A percentile compares a stretch with the other conserved stretches of the same genome.
Evolutionary conservation across 805 yeast species (phyloP).

Genomic region (Kuraishia floccosa): DNA sequence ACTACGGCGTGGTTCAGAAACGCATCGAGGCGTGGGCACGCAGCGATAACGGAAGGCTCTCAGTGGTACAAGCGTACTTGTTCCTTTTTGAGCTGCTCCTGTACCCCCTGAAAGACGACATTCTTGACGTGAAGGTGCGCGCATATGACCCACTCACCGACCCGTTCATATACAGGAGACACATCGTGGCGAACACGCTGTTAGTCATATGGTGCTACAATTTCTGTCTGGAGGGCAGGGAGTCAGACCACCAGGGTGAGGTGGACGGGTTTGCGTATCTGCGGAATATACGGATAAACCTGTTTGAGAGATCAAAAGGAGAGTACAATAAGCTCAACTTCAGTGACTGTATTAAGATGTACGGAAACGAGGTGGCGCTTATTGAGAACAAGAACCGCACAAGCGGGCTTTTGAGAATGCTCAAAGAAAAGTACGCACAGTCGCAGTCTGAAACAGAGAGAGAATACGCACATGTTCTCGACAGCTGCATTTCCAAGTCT

Average conservation of each 20-base stretch:
- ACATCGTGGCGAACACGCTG: conserved; percentile 23
- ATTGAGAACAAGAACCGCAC: neutral
- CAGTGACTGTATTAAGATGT: no score
- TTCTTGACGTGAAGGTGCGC: conserved; percentile 12
- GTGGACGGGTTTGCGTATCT: no score
- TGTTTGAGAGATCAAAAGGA: no score
- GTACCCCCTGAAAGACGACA: conserved; percentile 14
- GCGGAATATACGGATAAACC: no score
- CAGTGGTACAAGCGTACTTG: conserved; percentile 44
- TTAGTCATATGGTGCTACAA: conserved; percentile 37
- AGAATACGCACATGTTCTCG: no score
- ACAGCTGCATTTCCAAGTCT: no score
- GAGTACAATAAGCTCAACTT: no score
- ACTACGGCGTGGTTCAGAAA: conserved; percentile 33
- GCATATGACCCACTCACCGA: conserved; percentile 22
- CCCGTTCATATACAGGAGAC: conserved; percentile 19
- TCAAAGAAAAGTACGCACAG: neutral
- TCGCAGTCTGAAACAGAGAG: neutral
- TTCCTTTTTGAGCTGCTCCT: conserved; percentile 46
- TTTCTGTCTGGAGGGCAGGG: conserved; percentile 37
- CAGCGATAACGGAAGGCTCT: conserved; percentile 29
- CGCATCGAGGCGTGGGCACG: conserved; percentile 39
- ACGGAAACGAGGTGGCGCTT: neutral
- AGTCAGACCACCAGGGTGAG: no score
- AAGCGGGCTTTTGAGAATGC: neutral